Evolutionary conservation across 179 eudicot species (phyloP), one percentile per base, ranked within the genome.

Genomic region (Corrigiola litoralis): DNA sequence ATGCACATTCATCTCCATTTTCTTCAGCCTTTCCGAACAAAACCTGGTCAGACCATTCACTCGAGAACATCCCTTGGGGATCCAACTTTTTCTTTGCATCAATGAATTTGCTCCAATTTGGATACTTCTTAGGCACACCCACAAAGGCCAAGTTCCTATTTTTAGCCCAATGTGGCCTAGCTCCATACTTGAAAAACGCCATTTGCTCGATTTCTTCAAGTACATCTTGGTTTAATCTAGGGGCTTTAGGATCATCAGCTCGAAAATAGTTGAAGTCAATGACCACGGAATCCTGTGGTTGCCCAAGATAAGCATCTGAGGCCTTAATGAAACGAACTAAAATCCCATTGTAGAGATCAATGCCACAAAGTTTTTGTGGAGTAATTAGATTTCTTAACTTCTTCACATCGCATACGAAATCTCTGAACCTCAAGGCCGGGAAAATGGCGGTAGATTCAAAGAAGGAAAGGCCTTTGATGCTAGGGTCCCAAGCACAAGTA

Each of bases 81-180:
- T 89, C 96, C 69, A 83, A 27, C 29, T 46, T 5, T 34, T 70
- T 74, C 71, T 81, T 87, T 0, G 81, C 87, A 5, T 64, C 82
- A 9, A 80, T 3, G 64, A 87, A 90, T 70, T 72, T 81, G 2
- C 63, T 40, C 59, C 89, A 82, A 33, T 65, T 69, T 0, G 77
- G 72, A 31, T 79, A 85, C 68, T 90, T 90, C 5, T 72, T 77
- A 2, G 65, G 21, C 44, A 82, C 92, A 11, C 70, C 81, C 10
- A 63, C 18, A 49, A 90, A 87, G 2, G 83, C 95, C 36, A 81
- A 41, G 0, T 73, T 74, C 60, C 97, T 69, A 42, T 90, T 90
- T 67, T 90, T 87, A 20, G 81, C 97, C 97, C 97, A 87, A 59
- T 87, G 95, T 49, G 97, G 95, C 80, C 65, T 84, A 13, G 89